A percentile compares a stretch with the other conserved stretches of the same genome.
Evolutionary conservation across 345 rosid species (phyloP).

Genomic region (Gynandropsis gynandra): DNA sequence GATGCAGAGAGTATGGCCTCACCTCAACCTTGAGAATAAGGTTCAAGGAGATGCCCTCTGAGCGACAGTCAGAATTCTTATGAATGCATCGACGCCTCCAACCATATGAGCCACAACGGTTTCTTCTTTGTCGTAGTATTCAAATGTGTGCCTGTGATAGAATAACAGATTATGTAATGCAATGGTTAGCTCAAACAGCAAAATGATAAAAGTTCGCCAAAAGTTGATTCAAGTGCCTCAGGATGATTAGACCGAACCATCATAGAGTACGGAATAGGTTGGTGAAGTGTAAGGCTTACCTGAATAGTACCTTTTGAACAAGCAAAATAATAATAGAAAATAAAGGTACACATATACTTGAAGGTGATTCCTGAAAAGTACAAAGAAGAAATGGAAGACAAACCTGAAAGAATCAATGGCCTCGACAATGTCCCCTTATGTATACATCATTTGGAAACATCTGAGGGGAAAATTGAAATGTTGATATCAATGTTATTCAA

Average conservation of each 20-base stretch:
- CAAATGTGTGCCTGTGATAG: slow-evolving; percentile 45
- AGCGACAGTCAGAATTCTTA: slow-evolving; percentile 31
- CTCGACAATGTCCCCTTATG: slow-evolving; percentile 60
- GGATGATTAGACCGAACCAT: no score
- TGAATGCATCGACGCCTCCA: slow-evolving; percentile 44
- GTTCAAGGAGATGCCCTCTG: slow-evolving; percentile 38
- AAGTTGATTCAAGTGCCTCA: no score
- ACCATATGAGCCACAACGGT: slow-evolving; percentile 41
- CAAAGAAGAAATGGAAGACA: slow-evolving; percentile 14
- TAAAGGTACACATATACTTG: slow-evolving; percentile 5
- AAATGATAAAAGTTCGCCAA: no score
- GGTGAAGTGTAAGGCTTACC: neutral
- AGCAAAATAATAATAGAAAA: neutral
- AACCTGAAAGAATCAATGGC: slow-evolving; percentile 76
- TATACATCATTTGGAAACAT: slow-evolving; percentile 74
- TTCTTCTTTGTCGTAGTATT: slow-evolving; percentile 55
- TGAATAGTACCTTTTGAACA: slow-evolving; percentile 6
- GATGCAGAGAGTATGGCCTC: slow-evolving; percentile 2
- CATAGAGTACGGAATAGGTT: neutral
- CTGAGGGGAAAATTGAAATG: slow-evolving; percentile 29
- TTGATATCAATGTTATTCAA: slow-evolving; percentile 1
- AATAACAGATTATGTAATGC: neutral
- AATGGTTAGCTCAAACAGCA: no score
- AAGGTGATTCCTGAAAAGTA: slow-evolving; percentile 10
- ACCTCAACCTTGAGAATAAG: slow-evolving; percentile 51